phyloP scores from a whole-genome alignment of 2,329 filamentous ascomycete genomes.

The Fusarium dlaminii region DNA sequence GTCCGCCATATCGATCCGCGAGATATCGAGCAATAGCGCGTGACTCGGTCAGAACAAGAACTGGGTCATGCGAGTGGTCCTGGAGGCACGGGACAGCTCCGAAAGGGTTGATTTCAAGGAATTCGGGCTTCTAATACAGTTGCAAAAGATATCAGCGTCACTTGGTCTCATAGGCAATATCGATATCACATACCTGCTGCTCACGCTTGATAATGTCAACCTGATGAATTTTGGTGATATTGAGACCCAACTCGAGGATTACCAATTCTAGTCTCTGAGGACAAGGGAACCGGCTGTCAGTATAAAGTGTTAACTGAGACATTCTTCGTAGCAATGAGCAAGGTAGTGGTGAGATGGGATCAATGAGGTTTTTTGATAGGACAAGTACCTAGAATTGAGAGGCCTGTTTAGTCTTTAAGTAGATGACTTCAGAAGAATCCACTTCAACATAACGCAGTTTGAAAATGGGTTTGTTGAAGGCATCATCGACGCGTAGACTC shows the following conservation, averaged over 20 bases:
- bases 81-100: neutral
- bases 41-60: neutral
- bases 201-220: neutral
- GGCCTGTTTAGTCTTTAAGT: neutral
- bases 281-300: neutral
- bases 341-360: neutral
- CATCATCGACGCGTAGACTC: neutral
- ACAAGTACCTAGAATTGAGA: neutral
- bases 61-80: neutral
- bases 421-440: fast-evolving
- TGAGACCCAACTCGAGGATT: neutral
- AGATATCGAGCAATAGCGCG: neutral
- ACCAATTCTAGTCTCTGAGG: neutral
- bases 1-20: neutral
- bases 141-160: neutral
- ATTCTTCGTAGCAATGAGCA: neutral
- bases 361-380: neutral
- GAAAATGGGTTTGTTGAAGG: neutral
- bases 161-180: too few species aligned
- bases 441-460: neutral
- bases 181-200: neutral
- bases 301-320: neutral
- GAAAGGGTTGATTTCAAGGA: neutral
- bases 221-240: neutral
- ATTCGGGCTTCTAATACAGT: neutral